These are phyloP conservation scores for Zygosaccharomyces gambellarensis DNA, from an alignment of 805 yeast genomes.

Conservation along the genomic window DNA sequence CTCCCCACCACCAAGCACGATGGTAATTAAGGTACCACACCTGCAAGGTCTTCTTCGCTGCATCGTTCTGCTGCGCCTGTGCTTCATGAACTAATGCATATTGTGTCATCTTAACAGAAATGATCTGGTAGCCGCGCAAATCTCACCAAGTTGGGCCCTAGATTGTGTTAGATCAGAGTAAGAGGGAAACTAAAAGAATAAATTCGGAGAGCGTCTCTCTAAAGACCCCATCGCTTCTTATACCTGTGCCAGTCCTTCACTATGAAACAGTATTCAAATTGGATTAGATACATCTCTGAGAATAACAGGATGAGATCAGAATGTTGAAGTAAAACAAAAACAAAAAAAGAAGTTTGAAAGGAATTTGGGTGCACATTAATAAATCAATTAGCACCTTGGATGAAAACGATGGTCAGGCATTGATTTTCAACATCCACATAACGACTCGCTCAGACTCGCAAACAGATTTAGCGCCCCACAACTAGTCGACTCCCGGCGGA, in stretches of 20 bases:
- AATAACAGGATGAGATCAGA: no score
- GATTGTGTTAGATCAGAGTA: no score
- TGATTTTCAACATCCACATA: not conserved
- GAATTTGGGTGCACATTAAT: not conserved
- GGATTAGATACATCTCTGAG: no score
- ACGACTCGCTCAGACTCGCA: no score
- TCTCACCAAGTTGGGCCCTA: not conserved
- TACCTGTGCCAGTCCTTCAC: no score
- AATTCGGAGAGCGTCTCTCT: no score
- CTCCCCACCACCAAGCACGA: conserved; percentile 33
- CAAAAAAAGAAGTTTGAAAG: not conserved
- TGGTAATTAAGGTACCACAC: conserved; percentile 2
- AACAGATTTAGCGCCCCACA: no score
- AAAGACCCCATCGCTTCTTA: no score
- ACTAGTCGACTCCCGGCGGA: no score
- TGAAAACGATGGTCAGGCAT: not conserved
- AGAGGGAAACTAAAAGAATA: no score
- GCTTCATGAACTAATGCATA: not conserved
- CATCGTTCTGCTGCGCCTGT: not conserved
- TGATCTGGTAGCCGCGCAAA: not conserved
- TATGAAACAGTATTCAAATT: no score
- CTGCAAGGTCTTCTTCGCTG: not conserved
- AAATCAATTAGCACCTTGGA: not conserved
- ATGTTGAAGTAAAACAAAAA: not conserved
- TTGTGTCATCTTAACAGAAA: not conserved